Evolutionary conservation across 2,329 filamentous ascomycete species (phyloP).

Genomic region (Hymenoscyphus fructigenus): DNA sequence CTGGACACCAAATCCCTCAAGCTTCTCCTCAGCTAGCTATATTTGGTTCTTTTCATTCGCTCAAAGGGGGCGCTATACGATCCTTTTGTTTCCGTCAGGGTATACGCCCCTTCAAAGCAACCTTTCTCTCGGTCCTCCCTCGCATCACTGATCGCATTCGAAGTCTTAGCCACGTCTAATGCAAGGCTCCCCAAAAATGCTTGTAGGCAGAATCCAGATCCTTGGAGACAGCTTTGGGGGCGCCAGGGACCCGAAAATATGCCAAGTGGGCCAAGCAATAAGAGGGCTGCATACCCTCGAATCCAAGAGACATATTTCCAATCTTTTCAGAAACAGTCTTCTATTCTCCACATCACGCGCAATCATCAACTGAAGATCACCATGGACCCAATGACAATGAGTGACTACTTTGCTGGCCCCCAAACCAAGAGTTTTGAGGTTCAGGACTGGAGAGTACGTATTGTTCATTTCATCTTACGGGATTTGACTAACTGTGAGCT

Average conservation of each 20-base stretch:
- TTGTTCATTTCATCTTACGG: not conserved
- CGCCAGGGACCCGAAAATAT: not conserved
- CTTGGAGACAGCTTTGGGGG: not conserved
- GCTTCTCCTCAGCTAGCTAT: not conserved
- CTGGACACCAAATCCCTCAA: not conserved
- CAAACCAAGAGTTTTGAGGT: not conserved
- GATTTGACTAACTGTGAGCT: not conserved
- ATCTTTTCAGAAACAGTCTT: not conserved
- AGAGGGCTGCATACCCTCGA: slow-evolving; percentile 1
- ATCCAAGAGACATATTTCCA: not conserved
- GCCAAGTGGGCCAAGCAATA: not conserved
- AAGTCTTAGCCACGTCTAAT: not conserved
- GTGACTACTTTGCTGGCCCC: slow-evolving; percentile 1
- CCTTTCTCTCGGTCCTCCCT: not conserved
- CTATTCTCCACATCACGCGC: not conserved
- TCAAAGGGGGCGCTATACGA: not conserved
- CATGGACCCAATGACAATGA: slow-evolving; percentile 9
- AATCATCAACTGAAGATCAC: not conserved
- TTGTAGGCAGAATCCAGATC: not conserved
- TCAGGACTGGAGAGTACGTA: slow-evolving; percentile 9
- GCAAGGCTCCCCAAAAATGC: not conserved
- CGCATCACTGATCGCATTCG: not conserved
- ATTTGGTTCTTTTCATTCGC: not conserved
- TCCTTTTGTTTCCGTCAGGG: not conserved
- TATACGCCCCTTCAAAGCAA: not conserved